Base-by-base conservation (phyloP, 2,329 filamentous ascomycete genomes). In the Fusarium lyarnte region DNA sequence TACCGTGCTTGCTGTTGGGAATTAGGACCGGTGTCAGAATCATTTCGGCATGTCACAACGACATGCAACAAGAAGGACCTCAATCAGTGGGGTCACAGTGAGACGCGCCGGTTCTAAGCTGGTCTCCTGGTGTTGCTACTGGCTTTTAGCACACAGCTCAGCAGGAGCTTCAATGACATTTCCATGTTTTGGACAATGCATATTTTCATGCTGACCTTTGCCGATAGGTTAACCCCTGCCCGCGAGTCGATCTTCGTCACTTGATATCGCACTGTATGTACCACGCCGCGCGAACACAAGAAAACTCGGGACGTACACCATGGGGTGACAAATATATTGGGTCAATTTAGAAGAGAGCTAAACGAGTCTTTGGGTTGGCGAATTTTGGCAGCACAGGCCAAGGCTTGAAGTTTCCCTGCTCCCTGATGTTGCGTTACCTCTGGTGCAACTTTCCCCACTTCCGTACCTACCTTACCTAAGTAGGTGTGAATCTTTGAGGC, bases 161-260 rank as follows among this genome's bases (percentile, higher is more conserved):
- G 54, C 53, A 31, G 55, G 66, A 55, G 62, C 54, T 42, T 46
- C 16, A 61, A 74, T 76, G 66, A 60, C 51, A 72, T 69, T 71
- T 67, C 19, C 43, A 53, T 68, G 46, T 65, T 47, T 54, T 63
- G 55, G 41, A 65, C 43, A 63, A 64, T 53, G 59, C 58, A 69
- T 68, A 63, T 41, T 69, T 59, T 60, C 57, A 73, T 73, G 58
- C 49, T 75, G 66, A 55, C 58, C 45, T 72, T 67, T 54, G 66
- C 58, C 58, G 59, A 62, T 33, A 25, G 10, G 25, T 25, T 16
- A 43, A 68, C 49, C 66, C 57, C 27, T 68, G 38, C 23, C 45
- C 33, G 13, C 14, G 7, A 53, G 29, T 60, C 21, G 35, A 66
- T 60, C 31, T 38, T 47, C 29, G 39, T 67, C 53, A 42, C 35